Percentiles rank a stretch among this genome's conserved stretches.
These are phyloP conservation scores for Logfia minima DNA, from an alignment of 129 eudicot genomes.

Conservation along the genomic window DNA sequence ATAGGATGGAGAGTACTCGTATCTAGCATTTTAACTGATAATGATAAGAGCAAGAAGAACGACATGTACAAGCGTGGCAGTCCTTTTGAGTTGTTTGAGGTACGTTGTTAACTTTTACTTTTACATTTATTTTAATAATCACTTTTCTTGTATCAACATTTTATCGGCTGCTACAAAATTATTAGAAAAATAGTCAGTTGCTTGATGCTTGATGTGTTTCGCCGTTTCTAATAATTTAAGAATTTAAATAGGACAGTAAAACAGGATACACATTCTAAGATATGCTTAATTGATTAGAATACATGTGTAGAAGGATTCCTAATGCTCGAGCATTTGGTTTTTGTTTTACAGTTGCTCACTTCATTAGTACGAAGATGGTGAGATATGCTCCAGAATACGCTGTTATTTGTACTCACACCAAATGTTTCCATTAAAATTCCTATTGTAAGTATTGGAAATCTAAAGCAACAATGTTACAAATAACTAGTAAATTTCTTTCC, in stretches of 20 bases:
- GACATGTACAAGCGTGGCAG: constrained; percentile 86
- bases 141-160: neutral
- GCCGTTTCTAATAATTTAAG: too few relatives aligned
- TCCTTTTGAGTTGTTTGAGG: constrained; percentile 91
- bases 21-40: constrained; percentile 47
- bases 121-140: neutral
- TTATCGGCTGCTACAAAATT: neutral
- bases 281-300: neutral
- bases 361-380: constrained; percentile 95
- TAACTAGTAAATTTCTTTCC: neutral
- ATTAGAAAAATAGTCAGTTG: neutral
- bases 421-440: neutral
- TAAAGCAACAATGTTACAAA: constrained; percentile 19
- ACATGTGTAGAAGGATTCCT: neutral
- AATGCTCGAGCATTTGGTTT: neutral
- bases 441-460: constrained; percentile 29
- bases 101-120: constrained; percentile 12
- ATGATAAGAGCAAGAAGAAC: constrained; percentile 55
- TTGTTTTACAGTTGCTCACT: constrained; percentile 68
- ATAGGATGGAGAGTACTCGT: constrained; percentile 85
- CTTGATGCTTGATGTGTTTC: too few relatives aligned
- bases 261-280: neutral
- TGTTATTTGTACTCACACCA: neutral
- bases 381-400: constrained; percentile 17
- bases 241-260: too few relatives aligned